Base-by-base conservation (phyloP, 1,284 basidiomycete species). In the Cystobasidium sp. region DNA sequence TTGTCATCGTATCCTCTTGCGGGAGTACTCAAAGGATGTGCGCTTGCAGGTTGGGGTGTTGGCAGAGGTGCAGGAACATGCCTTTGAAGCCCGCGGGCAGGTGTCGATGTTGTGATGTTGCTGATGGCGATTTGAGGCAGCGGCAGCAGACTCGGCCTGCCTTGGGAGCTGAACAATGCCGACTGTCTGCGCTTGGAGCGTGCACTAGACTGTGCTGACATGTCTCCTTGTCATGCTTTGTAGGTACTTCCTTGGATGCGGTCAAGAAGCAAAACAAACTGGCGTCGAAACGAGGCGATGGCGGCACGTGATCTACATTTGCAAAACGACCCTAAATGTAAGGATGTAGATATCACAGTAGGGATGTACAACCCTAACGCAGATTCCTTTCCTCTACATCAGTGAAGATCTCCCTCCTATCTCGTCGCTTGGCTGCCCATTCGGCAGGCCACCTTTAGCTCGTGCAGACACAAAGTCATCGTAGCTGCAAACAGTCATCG, bases 391-490 rank as follows among this genome's bases (percentile, higher is more conserved):
- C 1, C 6, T 63, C 61, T 74, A 81, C 80, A 81, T 81, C 41
- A 81, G 66, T 8, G 77, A 77, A 16, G 78, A 77, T 6, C 80
- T 65, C 2, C 79, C 80, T 0, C 80, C 80, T 4, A 81, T 77
- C 56, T 80, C 76, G 41, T 79, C 78, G 53, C 79, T 81, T 31
- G 80, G 77, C 61, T 79, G 77, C 4, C 80, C 79, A 51, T 76
- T 76, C 0, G 80, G 80, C 8, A 81, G 66, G 0, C 80, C 80
- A 5, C 76, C 75, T 59, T 77, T 76, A 24, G 78, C 79, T 6
- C 80, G 75, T 0, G 77, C 77, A 24, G 78, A 79, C 0, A 81
- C 79, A 43, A 81, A 81, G 59, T 80, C 77, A 37, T 75, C 68
- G 70, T 81, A 81, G 41, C 80, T 81, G 70, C 4, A 18, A 49